Evolutionary conservation across 495 filamentous ascomycete species (phyloP).

Genomic region (Aspergillus steynii): DNA sequence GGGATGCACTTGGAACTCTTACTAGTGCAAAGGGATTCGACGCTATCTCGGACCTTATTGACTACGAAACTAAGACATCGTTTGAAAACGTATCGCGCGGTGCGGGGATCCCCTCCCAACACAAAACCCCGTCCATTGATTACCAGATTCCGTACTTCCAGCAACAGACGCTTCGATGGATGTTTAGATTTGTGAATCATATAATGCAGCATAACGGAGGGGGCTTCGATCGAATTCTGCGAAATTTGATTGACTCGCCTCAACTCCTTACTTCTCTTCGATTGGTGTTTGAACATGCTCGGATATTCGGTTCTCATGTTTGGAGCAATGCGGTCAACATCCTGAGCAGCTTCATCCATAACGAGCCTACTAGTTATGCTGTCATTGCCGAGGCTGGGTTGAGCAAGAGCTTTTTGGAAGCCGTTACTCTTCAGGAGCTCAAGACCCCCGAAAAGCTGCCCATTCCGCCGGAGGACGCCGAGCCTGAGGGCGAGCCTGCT

Average conservation of each 20-base stretch:
- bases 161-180: slow-evolving; percentile 87
- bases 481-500: slow-evolving; percentile 28
- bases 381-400: slow-evolving; percentile 93
- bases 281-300: slow-evolving; percentile 75
- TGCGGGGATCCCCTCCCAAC: slow-evolving; percentile 71
- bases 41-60: slow-evolving; percentile 78
- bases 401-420: slow-evolving; percentile 77
- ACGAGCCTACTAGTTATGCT: slow-evolving; percentile 95
- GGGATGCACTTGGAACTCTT: slow-evolving; percentile 76
- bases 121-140: slow-evolving; percentile 80
- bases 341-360: slow-evolving; percentile 95
- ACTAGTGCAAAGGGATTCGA: slow-evolving; percentile 81
- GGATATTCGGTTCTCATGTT: slow-evolving; percentile 81
- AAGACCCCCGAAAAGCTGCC: slow-evolving; percentile 34
- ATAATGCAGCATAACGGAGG: slow-evolving; percentile 85
- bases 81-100: slow-evolving; percentile 62
- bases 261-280: slow-evolving; percentile 75
- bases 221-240: slow-evolving; percentile 82
- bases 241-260: slow-evolving; percentile 93
- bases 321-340: slow-evolving; percentile 93
- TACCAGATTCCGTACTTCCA: slow-evolving; percentile 91
- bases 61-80: slow-evolving; percentile 73
- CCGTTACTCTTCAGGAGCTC: slow-evolving; percentile 62
- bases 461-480: slow-evolving; percentile 28
- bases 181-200: slow-evolving; percentile 95